Evolutionary conservation across 352 stramenopile species (phyloP).

Genomic region (Globisporangium orthogonon): DNA sequence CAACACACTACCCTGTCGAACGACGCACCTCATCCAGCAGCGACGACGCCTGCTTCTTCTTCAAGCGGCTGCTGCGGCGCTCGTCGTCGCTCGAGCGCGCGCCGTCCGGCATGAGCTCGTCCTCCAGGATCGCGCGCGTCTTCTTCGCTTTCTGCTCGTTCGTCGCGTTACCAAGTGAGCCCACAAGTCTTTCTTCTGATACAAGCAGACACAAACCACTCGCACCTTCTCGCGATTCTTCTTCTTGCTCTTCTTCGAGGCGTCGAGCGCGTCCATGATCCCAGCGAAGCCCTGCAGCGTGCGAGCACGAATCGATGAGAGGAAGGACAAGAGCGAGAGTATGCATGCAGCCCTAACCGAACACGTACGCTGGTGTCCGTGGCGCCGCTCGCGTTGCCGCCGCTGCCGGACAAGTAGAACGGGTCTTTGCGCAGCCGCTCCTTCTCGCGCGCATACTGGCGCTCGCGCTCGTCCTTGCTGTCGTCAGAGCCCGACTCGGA

Average conservation of each 20-base stretch:
- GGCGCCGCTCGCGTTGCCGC: constrained; percentile 23
- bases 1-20: neutral
- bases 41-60: constrained; percentile 35
- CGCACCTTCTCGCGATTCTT: constrained; percentile 57
- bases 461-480: constrained; percentile 33
- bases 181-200: neutral
- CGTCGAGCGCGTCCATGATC: constrained; percentile 74
- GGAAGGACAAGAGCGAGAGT: no score
- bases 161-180: neutral
- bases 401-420: constrained; percentile 72
- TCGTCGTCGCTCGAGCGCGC: constrained; percentile 69
- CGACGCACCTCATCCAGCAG: constrained; percentile 29
- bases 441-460: constrained; percentile 43
- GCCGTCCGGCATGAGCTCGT: constrained; percentile 76
- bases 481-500: constrained; percentile 23
- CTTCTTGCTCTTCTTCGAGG: constrained; percentile 51
- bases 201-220: neutral
- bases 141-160: constrained; percentile 32
- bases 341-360: neutral
- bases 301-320: neutral
- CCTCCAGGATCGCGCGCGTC: constrained; percentile 49
- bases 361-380: constrained; percentile 22
- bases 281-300: constrained; percentile 54
- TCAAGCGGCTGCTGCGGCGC: constrained; percentile 19
- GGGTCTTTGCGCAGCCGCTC: constrained; percentile 68